Percentiles rank a stretch among this genome's conserved stretches.
These are phyloP conservation scores for Uncinocarpus reesii DNA, from an alignment of 2,329 filamentous ascomycete genomes.

Conservation along the genomic window DNA sequence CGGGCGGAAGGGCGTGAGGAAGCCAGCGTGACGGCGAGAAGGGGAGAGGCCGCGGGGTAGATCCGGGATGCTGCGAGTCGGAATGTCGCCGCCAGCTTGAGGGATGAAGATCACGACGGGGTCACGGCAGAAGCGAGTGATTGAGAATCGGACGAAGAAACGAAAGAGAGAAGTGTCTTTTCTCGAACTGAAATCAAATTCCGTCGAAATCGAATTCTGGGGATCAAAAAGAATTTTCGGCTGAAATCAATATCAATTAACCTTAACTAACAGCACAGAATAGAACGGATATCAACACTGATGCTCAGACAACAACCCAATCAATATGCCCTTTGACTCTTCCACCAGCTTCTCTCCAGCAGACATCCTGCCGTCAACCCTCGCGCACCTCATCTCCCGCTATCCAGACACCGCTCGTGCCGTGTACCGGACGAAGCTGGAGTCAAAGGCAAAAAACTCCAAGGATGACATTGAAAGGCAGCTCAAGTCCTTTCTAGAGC, in stretches of 20 bases:
- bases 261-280: not conserved
- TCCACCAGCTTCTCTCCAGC: slow-evolving; percentile 7
- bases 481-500: slow-evolving; percentile 22
- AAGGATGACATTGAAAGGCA: slow-evolving; percentile 17
- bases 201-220: too few species aligned
- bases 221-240: too few species aligned
- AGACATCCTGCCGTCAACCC: slow-evolving; percentile 13
- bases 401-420: slow-evolving; percentile 19
- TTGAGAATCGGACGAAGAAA: not conserved
- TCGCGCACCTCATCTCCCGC: slow-evolving; percentile 14
- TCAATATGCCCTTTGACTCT: not conserved
- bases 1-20: slow-evolving; percentile 31
- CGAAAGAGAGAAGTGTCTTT: not conserved
- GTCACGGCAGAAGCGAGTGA: too few species aligned
- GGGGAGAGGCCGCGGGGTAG: slow-evolving; percentile 25
- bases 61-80: slow-evolving; percentile 16
- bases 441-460: slow-evolving; percentile 14
- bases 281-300: too few species aligned
- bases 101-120: too few species aligned
- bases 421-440: slow-evolving; percentile 19
- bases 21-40: slow-evolving; percentile 36
- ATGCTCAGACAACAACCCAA: too few species aligned
- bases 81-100: slow-evolving; percentile 15
- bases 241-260: too few species aligned
- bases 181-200: too few species aligned